phyloP scores from a whole-genome alignment of 2,329 filamentous ascomycete genomes.

The Colletotrichum tabaci region DNA sequence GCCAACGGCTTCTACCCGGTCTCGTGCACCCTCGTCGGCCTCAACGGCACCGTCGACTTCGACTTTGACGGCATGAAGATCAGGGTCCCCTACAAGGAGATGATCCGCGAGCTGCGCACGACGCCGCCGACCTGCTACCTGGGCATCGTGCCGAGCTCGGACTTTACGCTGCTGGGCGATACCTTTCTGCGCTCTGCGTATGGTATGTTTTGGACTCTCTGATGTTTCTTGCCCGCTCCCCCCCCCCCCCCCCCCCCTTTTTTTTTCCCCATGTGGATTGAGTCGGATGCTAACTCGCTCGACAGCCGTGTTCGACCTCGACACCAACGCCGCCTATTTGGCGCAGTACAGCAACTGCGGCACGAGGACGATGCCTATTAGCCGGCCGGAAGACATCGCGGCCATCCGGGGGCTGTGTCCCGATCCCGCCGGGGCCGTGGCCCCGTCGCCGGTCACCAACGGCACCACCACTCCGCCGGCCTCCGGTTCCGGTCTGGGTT shows the following conservation, averaged over 20 bases:
- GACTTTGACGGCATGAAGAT: conserved; percentile 64
- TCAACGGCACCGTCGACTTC: conserved; percentile 64
- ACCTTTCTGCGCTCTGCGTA: conserved; percentile 71
- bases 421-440: background rate
- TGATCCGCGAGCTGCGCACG: conserved; percentile 56
- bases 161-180: conserved; percentile 70
- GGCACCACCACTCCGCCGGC: conserved; percentile 18
- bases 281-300: background rate
- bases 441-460: conserved; percentile 11
- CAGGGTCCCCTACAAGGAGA: conserved; percentile 64
- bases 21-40: conserved; percentile 59
- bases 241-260: no score
- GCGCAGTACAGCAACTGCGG: conserved; percentile 68
- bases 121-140: conserved; percentile 59
- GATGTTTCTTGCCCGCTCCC: background rate
- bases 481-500: background rate
- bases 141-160: conserved; percentile 63
- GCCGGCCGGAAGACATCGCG: conserved; percentile 31
- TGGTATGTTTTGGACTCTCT: conserved; percentile 50
- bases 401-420: conserved; percentile 35
- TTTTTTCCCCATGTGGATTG: no score
- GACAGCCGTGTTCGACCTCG: conserved; percentile 66
- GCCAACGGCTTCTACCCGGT: conserved; percentile 62
- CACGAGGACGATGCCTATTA: conserved; percentile 46
- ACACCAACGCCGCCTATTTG: conserved; percentile 63